phyloP scores from a whole-genome alignment of 2,329 filamentous ascomycete genomes.

The Aspergillus ibericus region DNA sequence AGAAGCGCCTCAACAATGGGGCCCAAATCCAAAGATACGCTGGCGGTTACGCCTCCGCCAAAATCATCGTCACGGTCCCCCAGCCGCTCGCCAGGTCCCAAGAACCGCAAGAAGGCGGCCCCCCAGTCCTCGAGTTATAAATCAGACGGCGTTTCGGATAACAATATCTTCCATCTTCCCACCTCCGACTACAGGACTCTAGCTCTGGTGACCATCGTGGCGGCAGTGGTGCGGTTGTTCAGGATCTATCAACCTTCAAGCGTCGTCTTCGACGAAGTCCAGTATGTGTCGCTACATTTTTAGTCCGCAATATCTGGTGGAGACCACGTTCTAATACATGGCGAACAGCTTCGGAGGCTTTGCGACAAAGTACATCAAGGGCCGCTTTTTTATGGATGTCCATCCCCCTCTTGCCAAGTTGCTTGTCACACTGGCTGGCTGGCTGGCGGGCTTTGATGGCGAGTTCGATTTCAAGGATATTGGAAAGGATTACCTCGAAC shows the following conservation, averaged over 20 bases:
- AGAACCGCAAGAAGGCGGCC: conserved; percentile 34
- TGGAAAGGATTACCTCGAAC: conserved; percentile 96
- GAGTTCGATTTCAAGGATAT: conserved; percentile 99
- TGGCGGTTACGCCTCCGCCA: conserved; percentile 38
- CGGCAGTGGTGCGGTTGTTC: conserved; percentile 80
- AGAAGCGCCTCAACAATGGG: conserved; percentile 23
- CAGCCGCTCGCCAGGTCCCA: conserved; percentile 42
- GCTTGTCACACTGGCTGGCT: conserved; percentile 91
- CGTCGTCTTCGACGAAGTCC: conserved; percentile 98
- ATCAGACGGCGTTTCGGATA: conserved; percentile 66
- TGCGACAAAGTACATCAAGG: conserved; percentile 98
- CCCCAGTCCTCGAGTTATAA: conserved; percentile 42
- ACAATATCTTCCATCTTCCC: conserved; percentile 88
- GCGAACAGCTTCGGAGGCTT: conserved; percentile 85
- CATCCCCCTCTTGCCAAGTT: conserved; percentile 96
- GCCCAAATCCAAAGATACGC: conserved; percentile 34
- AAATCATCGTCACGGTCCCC: conserved; percentile 37
- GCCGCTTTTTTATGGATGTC: conserved; percentile 99
- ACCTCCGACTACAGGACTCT: conserved; percentile 79
- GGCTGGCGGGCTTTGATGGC: conserved; percentile 91
- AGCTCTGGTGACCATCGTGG: conserved; percentile 70
- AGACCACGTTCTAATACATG: conserved; percentile 6
- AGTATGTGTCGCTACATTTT: conserved; percentile 62
- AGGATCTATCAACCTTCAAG: conserved; percentile 94
- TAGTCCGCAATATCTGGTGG: conserved; percentile 1